Evolutionary conservation across 2,329 filamentous ascomycete species (phyloP).

Genomic region (Cercospora citrullina): DNA sequence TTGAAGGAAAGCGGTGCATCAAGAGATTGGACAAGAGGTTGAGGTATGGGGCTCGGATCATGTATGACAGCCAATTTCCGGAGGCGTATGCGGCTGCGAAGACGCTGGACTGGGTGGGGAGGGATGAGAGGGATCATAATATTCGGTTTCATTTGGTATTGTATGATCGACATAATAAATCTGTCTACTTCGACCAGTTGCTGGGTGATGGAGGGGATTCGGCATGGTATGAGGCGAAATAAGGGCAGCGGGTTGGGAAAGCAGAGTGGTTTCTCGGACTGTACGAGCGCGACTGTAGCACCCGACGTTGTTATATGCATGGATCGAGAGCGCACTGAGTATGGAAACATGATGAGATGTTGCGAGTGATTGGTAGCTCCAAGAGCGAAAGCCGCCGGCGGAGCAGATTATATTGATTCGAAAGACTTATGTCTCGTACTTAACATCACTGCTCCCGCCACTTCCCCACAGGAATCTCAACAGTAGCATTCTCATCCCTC

Average conservation of each 20-base stretch:
- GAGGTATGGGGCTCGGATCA: not conserved
- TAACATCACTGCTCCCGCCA: not conserved
- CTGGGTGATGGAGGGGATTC: not conserved
- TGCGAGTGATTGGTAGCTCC: not conserved
- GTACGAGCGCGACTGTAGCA: not conserved
- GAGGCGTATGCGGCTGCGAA: not conserved
- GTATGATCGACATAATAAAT: not conserved
- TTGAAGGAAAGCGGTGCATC: not conserved
- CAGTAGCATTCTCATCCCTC: slow-evolving; percentile 1
- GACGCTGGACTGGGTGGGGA: not conserved
- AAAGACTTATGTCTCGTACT: no score
- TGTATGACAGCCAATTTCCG: not conserved
- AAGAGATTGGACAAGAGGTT: not conserved
- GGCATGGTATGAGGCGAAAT: not conserved
- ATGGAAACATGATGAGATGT: not conserved
- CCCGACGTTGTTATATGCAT: not conserved
- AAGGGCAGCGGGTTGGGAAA: not conserved
- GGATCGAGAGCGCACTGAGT: not conserved
- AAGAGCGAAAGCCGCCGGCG: not conserved
- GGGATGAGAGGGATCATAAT: not conserved
- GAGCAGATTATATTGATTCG: not conserved
- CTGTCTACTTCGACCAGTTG: not conserved
- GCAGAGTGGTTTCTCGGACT: not conserved
- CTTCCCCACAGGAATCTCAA: not conserved
- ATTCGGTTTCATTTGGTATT: not conserved